phyloP scores from a whole-genome alignment of 495 filamentous ascomycete genomes.

The Extremus antarcticus region DNA sequence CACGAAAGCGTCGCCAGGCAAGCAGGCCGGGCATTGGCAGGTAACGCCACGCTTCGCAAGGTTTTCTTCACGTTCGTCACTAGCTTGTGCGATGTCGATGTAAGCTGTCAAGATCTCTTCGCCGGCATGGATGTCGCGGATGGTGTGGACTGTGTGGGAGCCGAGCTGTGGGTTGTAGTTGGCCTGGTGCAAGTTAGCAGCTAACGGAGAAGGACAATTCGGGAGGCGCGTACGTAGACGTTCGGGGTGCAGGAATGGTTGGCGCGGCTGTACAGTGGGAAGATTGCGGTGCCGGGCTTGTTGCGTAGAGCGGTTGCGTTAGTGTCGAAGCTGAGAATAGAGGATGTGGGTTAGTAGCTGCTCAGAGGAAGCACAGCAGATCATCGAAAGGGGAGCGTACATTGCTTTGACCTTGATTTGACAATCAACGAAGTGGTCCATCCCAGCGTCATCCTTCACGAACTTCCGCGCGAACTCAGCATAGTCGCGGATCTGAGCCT shows the following conservation, averaged over 20 bases:
- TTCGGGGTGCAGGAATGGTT: conserved; percentile 31
- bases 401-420: not conserved
- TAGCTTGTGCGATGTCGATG: conserved; percentile 2
- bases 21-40: not conserved
- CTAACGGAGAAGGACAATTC: not conserved
- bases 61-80: conserved; percentile 7
- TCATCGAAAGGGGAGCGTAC: too few species aligned
- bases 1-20: not conserved
- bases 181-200: not conserved
- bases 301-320: conserved; percentile 17
- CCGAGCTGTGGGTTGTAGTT: conserved; percentile 21
- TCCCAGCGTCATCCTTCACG: not conserved
- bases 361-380: too few species aligned
- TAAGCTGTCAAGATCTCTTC: conserved; percentile 27
- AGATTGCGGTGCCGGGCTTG: conserved; percentile 22
- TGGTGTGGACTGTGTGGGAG: conserved; percentile 20
- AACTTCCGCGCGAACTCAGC: not conserved
- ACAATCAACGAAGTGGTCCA: not conserved
- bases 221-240: conserved; percentile 12
- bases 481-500: not conserved
- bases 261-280: conserved; percentile 18
- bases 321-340: conserved; percentile 27
- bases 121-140: conserved; percentile 20
- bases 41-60: not conserved
- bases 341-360: too few species aligned